Base-by-base conservation (phyloP, 176 grass and related monocot species). In the Neostapfia colusana region DNA sequence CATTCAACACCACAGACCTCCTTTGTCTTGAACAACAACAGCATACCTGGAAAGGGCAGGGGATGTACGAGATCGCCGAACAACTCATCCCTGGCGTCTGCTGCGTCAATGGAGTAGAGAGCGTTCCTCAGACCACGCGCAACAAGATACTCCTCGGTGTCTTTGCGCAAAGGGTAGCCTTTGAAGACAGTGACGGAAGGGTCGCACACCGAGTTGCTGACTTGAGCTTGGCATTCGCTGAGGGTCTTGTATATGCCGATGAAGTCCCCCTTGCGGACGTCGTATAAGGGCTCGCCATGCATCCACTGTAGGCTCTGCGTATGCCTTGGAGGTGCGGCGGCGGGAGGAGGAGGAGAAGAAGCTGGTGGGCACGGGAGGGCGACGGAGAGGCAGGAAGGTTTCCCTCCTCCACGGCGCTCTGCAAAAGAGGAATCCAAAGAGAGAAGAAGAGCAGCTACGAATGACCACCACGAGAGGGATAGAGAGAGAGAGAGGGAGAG, bases 211-310 rank as follows among this genome's bases (percentile, higher is more conserved):
- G 87, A 93, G 36, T 78, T 81, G 76, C 93, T 84, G 72, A 90
- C 87, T 97, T 97, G 93, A 82, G 85, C 90, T 74, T 97, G 87
- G 67, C 85, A 97, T 48, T 97, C 90, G 61, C 76, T 76, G 40
- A 97, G 86, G 70, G 42, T 86, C 57, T 84, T 86, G 80, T 97
- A 93, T 62, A 93, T 84, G 81, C 79, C 82, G 58, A 90, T 78
- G 41, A 84, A 56, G 51, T 88, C 79, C 21, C 93, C 93, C 79
- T 97, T 97, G 53, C 87, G 85, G 54, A 97, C 76, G 17, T 93
- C 88, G 83, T 90, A 97, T 78, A 88, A 93, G 35, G 85, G 87
- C 45, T 85, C 79, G 4, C 77, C 85, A 44, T 48, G n/a, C 72
- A 57, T 90, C 84, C 79, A 65, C 78, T 17, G 64, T 24, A 4